Percentiles rank a stretch among this genome's conserved stretches.
Conservation (phyloP, 495 filamentous ascomycete species). For the Aspergillus homomorphus region DNA sequence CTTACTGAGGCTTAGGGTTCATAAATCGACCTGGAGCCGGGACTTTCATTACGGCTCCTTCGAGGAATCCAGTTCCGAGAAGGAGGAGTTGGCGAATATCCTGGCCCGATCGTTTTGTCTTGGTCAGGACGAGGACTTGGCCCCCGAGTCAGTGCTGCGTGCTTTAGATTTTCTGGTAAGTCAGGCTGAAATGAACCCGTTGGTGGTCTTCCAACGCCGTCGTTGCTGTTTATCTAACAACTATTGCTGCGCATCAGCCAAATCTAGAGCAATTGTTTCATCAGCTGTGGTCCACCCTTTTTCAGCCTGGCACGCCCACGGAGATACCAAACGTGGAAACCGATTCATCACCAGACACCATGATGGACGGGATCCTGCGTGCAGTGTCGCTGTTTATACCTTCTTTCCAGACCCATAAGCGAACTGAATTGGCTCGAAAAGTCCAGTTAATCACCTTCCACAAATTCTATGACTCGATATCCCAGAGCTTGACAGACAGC, state of each 20-base stretch:
- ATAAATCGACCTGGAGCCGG: neutral
- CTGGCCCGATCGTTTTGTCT: slow-evolving; percentile 1
- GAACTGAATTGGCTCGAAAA: neutral
- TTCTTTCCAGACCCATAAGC: neutral
- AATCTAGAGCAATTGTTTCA: slow-evolving; percentile 1
- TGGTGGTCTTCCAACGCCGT: neutral
- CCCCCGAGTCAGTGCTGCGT: neutral
- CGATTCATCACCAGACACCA: too few species aligned
- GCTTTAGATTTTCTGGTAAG: slow-evolving; percentile 3
- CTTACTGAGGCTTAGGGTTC: neutral
- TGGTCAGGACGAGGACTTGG: neutral
- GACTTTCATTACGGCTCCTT: neutral
- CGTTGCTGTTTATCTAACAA: neutral
- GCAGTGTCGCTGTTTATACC: neutral
- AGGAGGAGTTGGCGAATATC: neutral
- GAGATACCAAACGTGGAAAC: neutral
- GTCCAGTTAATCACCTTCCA: slow-evolving; percentile 1
- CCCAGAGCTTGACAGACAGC: neutral
- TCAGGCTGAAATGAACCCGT: neutral
- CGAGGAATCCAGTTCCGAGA: neutral
- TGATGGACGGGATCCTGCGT: neutral
- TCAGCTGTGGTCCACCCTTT: neutral
- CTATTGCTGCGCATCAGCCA: neutral
- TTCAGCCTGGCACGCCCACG: neutral
- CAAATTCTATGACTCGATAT: neutral